These are phyloP conservation scores for Fusarium foetens DNA, from an alignment of 2,329 filamentous ascomycete genomes.

Conservation along the genomic window DNA sequence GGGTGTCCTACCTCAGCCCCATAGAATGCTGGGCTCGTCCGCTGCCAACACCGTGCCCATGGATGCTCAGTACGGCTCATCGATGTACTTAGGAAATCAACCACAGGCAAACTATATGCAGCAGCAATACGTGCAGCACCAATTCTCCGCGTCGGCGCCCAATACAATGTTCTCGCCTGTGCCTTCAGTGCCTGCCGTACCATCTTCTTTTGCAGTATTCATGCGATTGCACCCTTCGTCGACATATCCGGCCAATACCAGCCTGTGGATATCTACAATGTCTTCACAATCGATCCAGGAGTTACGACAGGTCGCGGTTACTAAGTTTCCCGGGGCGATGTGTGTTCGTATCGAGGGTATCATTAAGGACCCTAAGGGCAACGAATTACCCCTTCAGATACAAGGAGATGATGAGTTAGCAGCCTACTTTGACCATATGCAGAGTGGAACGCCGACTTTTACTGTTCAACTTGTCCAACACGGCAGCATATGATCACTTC, in stretches of 20 bases:
- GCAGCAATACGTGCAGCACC: slow-evolving; percentile 48
- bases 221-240: slow-evolving; percentile 76
- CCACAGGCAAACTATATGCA: slow-evolving; percentile 51
- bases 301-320: slow-evolving; percentile 68
- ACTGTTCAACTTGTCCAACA: slow-evolving; percentile 53
- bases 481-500: slow-evolving; percentile 3
- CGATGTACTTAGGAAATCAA: slow-evolving; percentile 53
- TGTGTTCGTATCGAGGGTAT: slow-evolving; percentile 74
- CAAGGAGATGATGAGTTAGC: slow-evolving; percentile 77
- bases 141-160: slow-evolving; percentile 40
- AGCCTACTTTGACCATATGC: slow-evolving; percentile 75
- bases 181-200: slow-evolving; percentile 31
- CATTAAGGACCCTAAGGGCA: slow-evolving; percentile 67
- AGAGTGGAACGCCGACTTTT: slow-evolving; percentile 58
- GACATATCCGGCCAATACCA: slow-evolving; percentile 59
- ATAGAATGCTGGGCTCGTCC: slow-evolving; percentile 42
- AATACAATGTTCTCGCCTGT: slow-evolving; percentile 41
- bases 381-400: slow-evolving; percentile 72
- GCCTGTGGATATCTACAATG: slow-evolving; percentile 75
- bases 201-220: slow-evolving; percentile 66
- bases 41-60: slow-evolving; percentile 43
- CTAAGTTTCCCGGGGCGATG: slow-evolving; percentile 68
- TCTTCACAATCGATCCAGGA: slow-evolving; percentile 67
- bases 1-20: slow-evolving; percentile 33
- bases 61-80: slow-evolving; percentile 52